Percentiles rank a stretch among this genome's conserved stretches.
Evolutionary conservation across 306 rosid species (phyloP).

Genomic region (Urtica urens): DNA sequence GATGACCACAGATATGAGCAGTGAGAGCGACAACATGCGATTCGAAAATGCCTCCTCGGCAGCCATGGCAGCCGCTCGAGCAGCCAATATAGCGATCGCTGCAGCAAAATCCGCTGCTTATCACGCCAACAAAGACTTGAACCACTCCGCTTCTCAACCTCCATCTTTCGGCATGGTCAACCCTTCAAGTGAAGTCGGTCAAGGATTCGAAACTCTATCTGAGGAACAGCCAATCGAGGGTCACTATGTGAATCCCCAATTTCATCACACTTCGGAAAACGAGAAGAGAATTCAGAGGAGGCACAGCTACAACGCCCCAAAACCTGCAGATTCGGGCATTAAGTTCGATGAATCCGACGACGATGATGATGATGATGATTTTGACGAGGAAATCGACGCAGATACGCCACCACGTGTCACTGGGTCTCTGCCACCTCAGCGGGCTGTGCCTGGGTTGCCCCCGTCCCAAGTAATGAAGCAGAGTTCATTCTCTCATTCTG

Average conservation of each 20-base stretch:
- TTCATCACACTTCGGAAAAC: constrained; percentile 21
- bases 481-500: constrained; percentile 22
- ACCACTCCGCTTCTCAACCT: constrained; percentile 27
- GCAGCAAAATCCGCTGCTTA: constrained; percentile 93
- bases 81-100: constrained; percentile 73
- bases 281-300: constrained; percentile 44
- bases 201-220: constrained; percentile 12
- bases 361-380: constrained; percentile 84
- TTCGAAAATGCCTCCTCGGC: constrained; percentile 56
- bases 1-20: constrained; percentile 18
- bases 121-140: constrained; percentile 53
- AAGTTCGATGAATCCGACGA: constrained; percentile 76
- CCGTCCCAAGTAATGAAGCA: constrained; percentile 18
- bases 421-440: constrained; percentile 33
- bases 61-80: constrained; percentile 86
- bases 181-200: constrained; percentile 14
- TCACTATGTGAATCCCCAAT: constrained; percentile 23
- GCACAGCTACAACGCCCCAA: constrained; percentile 52
- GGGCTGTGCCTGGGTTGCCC: constrained; percentile 51
- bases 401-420: constrained; percentile 30
- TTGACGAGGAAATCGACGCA: constrained; percentile 41
- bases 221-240: constrained; percentile 13
- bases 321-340: constrained; percentile 43
- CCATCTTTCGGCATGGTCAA: constrained; percentile 9
- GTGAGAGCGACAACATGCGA: constrained; percentile 25